phyloP scores from a whole-genome alignment of 2,329 filamentous ascomycete species.

The Fusarium sororula region DNA sequence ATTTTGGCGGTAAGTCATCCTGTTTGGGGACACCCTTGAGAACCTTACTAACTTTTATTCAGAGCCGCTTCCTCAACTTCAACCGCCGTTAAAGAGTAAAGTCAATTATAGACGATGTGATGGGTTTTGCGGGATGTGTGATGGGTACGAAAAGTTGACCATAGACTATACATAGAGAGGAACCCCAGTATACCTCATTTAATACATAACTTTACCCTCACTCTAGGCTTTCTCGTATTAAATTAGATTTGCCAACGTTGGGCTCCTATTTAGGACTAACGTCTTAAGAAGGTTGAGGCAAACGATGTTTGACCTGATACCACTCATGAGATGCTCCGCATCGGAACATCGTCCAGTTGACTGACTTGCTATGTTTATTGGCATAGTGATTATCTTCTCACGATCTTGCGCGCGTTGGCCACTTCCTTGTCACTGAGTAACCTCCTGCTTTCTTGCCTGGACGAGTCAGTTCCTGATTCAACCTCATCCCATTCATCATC shows the following conservation, averaged over 20 bases:
- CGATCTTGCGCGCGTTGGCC: background rate
- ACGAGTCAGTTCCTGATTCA: background rate
- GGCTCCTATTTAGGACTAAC: background rate
- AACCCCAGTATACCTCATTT: background rate
- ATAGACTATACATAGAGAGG: background rate
- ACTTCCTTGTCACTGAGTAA: background rate
- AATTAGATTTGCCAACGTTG: background rate
- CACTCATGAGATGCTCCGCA: background rate
- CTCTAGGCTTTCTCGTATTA: background rate
- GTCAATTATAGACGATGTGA: background rate
- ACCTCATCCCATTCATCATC: background rate
- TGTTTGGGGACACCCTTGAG: accelerated
- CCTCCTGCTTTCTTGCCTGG: no score
- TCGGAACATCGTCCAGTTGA: background rate
- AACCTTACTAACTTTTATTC: constrained; percentile 11
- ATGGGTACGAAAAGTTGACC: background rate
- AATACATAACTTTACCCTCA: background rate
- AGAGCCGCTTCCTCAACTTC: constrained; percentile 63
- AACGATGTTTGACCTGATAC: background rate
- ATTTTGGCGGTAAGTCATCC: constrained; percentile 59
- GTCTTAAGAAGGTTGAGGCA: background rate
- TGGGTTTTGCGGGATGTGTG: background rate
- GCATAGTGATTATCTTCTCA: background rate
- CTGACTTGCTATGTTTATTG: background rate
- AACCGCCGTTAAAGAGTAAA: constrained; percentile 56